These are phyloP conservation scores for Gliomastix tumulicola DNA, from an alignment of 2,329 filamentous ascomycete genomes.

Conservation along the genomic window DNA sequence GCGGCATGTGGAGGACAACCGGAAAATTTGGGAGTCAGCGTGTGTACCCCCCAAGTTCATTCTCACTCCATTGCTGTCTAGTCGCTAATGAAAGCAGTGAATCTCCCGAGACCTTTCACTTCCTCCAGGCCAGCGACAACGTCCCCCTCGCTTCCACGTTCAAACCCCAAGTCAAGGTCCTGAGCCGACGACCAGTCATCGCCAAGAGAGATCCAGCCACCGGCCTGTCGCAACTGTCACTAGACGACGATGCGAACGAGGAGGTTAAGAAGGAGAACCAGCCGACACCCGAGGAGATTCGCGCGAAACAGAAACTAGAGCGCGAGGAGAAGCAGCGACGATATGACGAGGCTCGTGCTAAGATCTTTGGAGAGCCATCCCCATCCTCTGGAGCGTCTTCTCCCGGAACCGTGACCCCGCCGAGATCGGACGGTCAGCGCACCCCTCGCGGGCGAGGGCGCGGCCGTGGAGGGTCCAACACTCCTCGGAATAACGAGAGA, in stretches of 20 bases:
- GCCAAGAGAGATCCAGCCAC: conserved; percentile 49
- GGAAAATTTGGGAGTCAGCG: conserved; percentile 85
- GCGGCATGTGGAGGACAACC: conserved; percentile 76
- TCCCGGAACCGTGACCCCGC: conserved; percentile 54
- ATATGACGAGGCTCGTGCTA: conserved; percentile 82
- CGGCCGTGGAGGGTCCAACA: conserved; percentile 20
- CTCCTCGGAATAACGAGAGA: conserved; percentile 20
- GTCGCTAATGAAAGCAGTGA: conserved; percentile 44
- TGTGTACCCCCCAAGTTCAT: conserved; percentile 32
- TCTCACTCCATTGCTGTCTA: background rate
- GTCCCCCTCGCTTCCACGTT: conserved; percentile 61
- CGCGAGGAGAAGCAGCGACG: conserved; percentile 84
- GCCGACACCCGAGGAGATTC: conserved; percentile 68
- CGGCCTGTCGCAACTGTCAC: conserved; percentile 35
- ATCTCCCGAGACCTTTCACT: conserved; percentile 67
- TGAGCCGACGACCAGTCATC: conserved; percentile 72
- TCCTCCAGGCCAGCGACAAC: conserved; percentile 57
- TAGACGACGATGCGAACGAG: conserved; percentile 58
- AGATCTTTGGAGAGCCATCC: conserved; percentile 67
- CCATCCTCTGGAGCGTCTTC: conserved; percentile 52
- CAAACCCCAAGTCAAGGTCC: conserved; percentile 76
- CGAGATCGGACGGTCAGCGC: conserved; percentile 27
- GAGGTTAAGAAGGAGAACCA: conserved; percentile 52
- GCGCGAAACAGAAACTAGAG: conserved; percentile 69
- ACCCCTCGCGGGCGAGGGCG: conserved; percentile 36